Base-by-base conservation (phyloP, 352 stramenopile genomes). In the Globisporangium cylindrosporum region DNA sequence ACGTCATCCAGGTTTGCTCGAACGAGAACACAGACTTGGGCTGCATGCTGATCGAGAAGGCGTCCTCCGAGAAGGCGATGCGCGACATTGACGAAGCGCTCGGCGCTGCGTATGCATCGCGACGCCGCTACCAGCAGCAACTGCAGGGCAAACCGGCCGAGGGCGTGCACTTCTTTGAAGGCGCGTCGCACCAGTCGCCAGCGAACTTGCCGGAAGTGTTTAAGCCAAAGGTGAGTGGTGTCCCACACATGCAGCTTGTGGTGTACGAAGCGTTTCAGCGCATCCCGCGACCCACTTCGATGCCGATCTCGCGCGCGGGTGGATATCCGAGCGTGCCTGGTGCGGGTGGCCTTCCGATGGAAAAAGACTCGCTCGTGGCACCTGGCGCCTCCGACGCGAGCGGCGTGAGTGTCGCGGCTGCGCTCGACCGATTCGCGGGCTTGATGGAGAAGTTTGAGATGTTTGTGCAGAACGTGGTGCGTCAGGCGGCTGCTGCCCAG, bases 31-130 rank as follows among this genome's bases (percentile, higher is more conserved):
- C 99, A n/a, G 98, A 99, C 70, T 73, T 99, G 27, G 97, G 97
- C 29, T 99, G 97, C 76, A 99, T 98, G 90, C 80, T 99, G 22
- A 99, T 99, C 71, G 97, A 99, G 78, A 99, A 99, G 86, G 97
- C 97, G 22, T 98, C 98, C 22, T 99, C 95, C 5, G 97, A 99
- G 72, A 99, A 99, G 76, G 97, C 97, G 3, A 98, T 99, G 77
- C 87, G 96, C 6, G 97, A 99, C 67, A 98, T 99, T 67, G 97
- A 99, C 73, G 96, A 99, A 78, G 89, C 92, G 32, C 73, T 99
- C 22, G 87, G 84, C 4, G 72, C 82, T 38, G 85, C 92, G 20
- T 93, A 99, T 41, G 86, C 84, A 18, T 83, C 88, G 46, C 88
- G 90, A 29, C 83, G 88, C 18, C 90, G 94, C 22, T 92, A 88